Conservation (phyloP, 208 protist genomes). For the Crithidia mellificae region DNA sequence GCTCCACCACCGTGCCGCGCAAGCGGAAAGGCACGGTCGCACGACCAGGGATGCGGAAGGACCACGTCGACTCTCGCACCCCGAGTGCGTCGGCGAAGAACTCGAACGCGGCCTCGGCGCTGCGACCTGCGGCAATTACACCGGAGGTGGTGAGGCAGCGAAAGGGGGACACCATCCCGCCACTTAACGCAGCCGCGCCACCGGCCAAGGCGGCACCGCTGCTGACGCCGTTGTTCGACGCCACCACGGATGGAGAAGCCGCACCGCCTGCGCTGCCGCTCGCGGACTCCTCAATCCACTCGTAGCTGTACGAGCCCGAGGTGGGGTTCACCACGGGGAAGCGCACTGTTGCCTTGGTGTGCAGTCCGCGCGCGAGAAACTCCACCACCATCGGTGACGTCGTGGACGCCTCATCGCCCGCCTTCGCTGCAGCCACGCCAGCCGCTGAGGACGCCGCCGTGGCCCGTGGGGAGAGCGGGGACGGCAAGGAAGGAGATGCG, state of each 20-base stretch:
- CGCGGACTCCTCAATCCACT: slow-evolving; percentile 81
- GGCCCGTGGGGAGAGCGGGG: background rate
- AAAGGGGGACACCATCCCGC: slow-evolving; percentile 73
- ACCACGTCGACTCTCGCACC: slow-evolving; percentile 90
- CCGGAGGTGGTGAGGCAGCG: slow-evolving; percentile 86
- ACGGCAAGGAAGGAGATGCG: background rate
- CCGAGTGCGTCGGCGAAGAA: slow-evolving; percentile 91
- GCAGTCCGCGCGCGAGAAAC: slow-evolving; percentile 91
- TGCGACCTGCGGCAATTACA: slow-evolving; percentile 82
- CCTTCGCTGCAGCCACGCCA: background rate
- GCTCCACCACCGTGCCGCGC: slow-evolving; percentile 93
- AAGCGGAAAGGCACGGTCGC: slow-evolving; percentile 93
- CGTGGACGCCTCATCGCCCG: slow-evolving; percentile 9
- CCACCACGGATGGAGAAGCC: too few species aligned
- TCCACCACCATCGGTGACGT: slow-evolving; percentile 77
- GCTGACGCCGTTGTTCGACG: background rate
- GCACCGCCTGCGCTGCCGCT: background rate
- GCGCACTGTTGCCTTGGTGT: slow-evolving; percentile 81
- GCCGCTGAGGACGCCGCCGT: background rate
- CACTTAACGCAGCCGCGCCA: background rate
- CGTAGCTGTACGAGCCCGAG: slow-evolving; percentile 88
- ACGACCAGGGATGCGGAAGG: slow-evolving; percentile 86
- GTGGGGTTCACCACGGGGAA: slow-evolving; percentile 97
- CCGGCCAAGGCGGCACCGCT: background rate
- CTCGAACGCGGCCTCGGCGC: slow-evolving; percentile 95